Evolutionary conservation across 2,329 filamentous ascomycete species (phyloP), one percentile per base, ranked within the genome.

Genomic region (Alternaria viburni): DNA sequence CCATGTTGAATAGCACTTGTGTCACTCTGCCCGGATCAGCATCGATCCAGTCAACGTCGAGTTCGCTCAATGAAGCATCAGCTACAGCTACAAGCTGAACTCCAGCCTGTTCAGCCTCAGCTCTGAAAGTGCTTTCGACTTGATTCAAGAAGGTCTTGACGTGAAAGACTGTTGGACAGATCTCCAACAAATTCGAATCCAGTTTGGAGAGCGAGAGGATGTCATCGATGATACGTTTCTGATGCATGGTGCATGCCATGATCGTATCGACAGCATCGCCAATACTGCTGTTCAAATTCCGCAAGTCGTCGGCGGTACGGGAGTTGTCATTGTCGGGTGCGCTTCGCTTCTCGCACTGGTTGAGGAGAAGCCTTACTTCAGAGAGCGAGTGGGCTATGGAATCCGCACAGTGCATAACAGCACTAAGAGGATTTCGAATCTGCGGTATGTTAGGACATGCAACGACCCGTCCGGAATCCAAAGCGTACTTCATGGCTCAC

Each of bases 1-100:
- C 50, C 21, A 77, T 46, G 21, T 54, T 32, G 23, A 49, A 28
- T 23, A 36, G 1, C 15, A 36, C 32, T 3, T 36, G 32, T 10
- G 32, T 36, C 32, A 36, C 32, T 36, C 32, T 36, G 8, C 32
- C 32, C 32, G 32, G 32, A 36, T 36, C 32, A 36, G 32, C 32
- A 36, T 36, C 32, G 32, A 36, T 36, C 32, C 32, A 36, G 15
- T 36, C 32, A 36, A 36, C 32, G 15, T 1, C 32, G 32, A 36
- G 32, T 0, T 36, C 32, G 32, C 1, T 36, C 32, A 36, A 36
- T 10, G 32, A 36, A 10, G 32, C 0, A 36, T 36, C 32, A 3
- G 32, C 32, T 36, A 36, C 15, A 36, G 32, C 32, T 36, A 36
- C 32, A 36, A 36, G 32, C 32, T 36, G 32, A 3, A 36, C 32